phyloP scores from a whole-genome alignment of 441 rosid genomes.

The Euphorbia schlechtendalii region DNA sequence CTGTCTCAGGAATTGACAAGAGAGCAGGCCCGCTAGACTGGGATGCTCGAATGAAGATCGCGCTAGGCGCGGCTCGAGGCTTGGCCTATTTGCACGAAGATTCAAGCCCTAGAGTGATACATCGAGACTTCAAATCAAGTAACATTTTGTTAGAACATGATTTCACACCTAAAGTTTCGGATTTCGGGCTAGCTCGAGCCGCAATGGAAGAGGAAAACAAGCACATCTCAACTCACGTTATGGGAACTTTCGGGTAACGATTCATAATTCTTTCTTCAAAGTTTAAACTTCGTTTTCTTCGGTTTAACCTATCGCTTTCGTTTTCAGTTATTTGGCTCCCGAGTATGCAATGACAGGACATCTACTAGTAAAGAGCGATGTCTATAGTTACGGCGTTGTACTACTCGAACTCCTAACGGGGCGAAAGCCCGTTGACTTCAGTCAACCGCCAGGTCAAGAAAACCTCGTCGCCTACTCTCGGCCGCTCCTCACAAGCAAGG shows the following conservation, averaged over 20 bases:
- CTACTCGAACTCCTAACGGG: constrained; percentile 77
- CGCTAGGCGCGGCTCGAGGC: constrained; percentile 71
- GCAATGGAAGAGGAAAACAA: constrained; percentile 57
- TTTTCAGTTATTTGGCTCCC: constrained; percentile 56
- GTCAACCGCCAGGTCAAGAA: constrained; percentile 63
- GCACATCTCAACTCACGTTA: constrained; percentile 63
- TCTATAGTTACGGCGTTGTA: constrained; percentile 79
- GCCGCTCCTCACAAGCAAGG: constrained; percentile 53
- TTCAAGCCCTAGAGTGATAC: constrained; percentile 67
- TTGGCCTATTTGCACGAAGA: constrained; percentile 70
- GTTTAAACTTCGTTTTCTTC: not conserved
- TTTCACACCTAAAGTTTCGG: constrained; percentile 69
- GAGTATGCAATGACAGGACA: constrained; percentile 86
- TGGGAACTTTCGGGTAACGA: constrained; percentile 75
- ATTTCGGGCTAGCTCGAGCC: constrained; percentile 67
- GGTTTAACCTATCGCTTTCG: not conserved
- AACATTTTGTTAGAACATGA: constrained; percentile 68
- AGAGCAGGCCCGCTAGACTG: constrained; percentile 45
- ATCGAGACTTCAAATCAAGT: constrained; percentile 70
- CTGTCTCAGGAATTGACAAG: constrained; percentile 49
- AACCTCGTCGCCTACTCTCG: constrained; percentile 63
- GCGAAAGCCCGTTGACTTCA: constrained; percentile 67
- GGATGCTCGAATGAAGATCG: constrained; percentile 62
- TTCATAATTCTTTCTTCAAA: not conserved
- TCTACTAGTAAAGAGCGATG: too few relatives aligned